Conservation (phyloP, 257 asterid genomes). For the Solanum boliviense region DNA sequence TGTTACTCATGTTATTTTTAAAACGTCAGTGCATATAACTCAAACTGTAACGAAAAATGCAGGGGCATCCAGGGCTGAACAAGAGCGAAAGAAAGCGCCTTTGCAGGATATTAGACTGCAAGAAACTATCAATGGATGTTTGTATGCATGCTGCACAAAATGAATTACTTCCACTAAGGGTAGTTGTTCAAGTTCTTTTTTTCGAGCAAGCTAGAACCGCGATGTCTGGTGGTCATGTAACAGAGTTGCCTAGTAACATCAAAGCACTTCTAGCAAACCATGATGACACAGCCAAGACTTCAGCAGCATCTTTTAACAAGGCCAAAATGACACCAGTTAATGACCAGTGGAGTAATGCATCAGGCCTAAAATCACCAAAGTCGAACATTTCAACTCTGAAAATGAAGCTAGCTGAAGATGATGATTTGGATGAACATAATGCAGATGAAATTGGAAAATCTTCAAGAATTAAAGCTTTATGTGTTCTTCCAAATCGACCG, state of each 20-base stretch:
- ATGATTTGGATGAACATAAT: slow-evolving; percentile 34
- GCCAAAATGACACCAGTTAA: slow-evolving; percentile 19
- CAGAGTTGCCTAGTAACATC: slow-evolving; percentile 58
- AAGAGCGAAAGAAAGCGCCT: slow-evolving; percentile 72
- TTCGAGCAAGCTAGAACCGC: slow-evolving; percentile 86
- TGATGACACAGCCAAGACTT: slow-evolving; percentile 27
- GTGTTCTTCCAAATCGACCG: slow-evolving; percentile 46
- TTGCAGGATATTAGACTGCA: slow-evolving; percentile 65
- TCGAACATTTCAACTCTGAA: slow-evolving; percentile 57
- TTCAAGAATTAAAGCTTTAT: slow-evolving; percentile 25
- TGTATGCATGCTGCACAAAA: slow-evolving; percentile 94
- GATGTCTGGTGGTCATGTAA: slow-evolving; percentile 44
- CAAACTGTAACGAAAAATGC: not conserved
- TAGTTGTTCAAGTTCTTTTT: slow-evolving; percentile 85
- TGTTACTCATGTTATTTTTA: not conserved
- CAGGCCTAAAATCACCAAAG: slow-evolving; percentile 51
- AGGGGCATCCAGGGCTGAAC: slow-evolving; percentile 70
- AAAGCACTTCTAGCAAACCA: slow-evolving; percentile 53
- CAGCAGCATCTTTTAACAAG: slow-evolving; percentile 24
- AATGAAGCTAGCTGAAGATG: slow-evolving; percentile 71
- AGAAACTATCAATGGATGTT: slow-evolving; percentile 55
- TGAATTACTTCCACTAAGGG: slow-evolving; percentile 75
- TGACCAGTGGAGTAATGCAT: slow-evolving; percentile 60
- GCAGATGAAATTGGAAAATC: slow-evolving; percentile 6
- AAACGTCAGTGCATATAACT: not conserved